Evolutionary conservation across 2,329 filamentous ascomycete genomes (phyloP).

Genomic region (Arthrobotrys megalospora): DNA sequence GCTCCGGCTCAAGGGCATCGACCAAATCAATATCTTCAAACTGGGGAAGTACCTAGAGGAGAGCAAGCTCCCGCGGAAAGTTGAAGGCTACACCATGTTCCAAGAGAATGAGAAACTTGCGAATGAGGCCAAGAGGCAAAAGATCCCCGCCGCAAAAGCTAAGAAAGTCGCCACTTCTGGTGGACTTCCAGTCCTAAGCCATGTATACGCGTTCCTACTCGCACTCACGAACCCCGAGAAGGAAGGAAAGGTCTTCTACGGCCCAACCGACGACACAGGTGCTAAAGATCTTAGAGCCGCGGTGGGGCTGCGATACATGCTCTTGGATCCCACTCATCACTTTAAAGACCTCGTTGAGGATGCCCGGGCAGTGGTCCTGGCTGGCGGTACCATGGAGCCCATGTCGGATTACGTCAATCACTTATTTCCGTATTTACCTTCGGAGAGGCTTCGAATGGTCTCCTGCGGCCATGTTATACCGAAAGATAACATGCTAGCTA

Average conservation of each 20-base stretch:
- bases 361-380: conserved; percentile 88
- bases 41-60: conserved; percentile 89
- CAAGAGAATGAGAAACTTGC: conserved; percentile 71
- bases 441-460: conserved; percentile 79
- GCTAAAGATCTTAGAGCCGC: conserved; percentile 40
- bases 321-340: conserved; percentile 91
- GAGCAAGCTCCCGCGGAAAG: conserved; percentile 92
- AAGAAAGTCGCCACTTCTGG: conserved; percentile 62
- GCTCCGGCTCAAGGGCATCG: conserved; percentile 85
- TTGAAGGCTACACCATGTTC: conserved; percentile 86
- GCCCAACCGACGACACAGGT: conserved; percentile 68
- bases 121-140: conserved; percentile 60
- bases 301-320: conserved; percentile 75
- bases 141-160: conserved; percentile 57
- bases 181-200: conserved; percentile 73
- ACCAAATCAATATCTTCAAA: conserved; percentile 95
- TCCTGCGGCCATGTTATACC: conserved; percentile 97
- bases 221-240: conserved; percentile 88
- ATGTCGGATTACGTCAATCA: conserved; percentile 84
- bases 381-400: conserved; percentile 97
- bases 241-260: conserved; percentile 78
- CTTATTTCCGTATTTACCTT: conserved; percentile 81
- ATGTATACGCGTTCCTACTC: conserved; percentile 79
- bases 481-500: conserved; percentile 82
- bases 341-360: conserved; percentile 89